Conservation (phyloP, 2,329 filamentous ascomycete species). For the Colletotrichum truncatum region DNA sequence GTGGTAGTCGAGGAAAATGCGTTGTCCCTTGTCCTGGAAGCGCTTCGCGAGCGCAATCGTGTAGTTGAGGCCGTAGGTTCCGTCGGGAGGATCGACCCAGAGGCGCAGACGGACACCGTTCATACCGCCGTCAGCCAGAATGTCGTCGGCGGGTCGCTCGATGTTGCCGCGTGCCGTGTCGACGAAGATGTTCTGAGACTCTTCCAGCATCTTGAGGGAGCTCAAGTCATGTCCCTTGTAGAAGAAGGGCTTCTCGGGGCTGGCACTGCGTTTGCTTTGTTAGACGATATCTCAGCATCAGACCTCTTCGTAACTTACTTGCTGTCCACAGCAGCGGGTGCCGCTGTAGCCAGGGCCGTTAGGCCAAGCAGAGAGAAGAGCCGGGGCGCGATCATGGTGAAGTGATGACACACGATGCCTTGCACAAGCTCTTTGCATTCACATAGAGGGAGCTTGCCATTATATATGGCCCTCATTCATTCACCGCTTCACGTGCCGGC, state of each 20-base stretch:
- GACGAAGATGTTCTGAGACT: conserved; percentile 18
- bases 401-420: background rate
- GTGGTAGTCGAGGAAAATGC: conserved; percentile 47
- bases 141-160: conserved; percentile 21
- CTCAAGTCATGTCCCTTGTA: conserved; percentile 29
- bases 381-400: conserved; percentile 8
- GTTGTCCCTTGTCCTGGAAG: conserved; percentile 43
- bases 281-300: background rate
- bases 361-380: conserved; percentile 19
- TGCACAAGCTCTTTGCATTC: too few relatives aligned
- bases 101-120: conserved; percentile 24
- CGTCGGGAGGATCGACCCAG: conserved; percentile 25
- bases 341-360: conserved; percentile 6
- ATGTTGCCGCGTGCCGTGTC: conserved; percentile 22
- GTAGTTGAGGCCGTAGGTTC: conserved; percentile 28
- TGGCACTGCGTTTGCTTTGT: background rate
- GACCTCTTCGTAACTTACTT: conserved; percentile 13
- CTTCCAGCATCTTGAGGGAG: conserved; percentile 27
- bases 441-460: background rate
- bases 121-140: conserved; percentile 27
- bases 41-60: conserved; percentile 42
- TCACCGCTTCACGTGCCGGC: conserved; percentile 6
- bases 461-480: background rate
- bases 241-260: conserved; percentile 13
- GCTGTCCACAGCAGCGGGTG: background rate